Percentiles rank a stretch among this genome's conserved stretches.
Evolutionary conservation across 2,329 filamentous ascomycete genomes (phyloP).

Genomic region (Cryphonectria parasitica): DNA sequence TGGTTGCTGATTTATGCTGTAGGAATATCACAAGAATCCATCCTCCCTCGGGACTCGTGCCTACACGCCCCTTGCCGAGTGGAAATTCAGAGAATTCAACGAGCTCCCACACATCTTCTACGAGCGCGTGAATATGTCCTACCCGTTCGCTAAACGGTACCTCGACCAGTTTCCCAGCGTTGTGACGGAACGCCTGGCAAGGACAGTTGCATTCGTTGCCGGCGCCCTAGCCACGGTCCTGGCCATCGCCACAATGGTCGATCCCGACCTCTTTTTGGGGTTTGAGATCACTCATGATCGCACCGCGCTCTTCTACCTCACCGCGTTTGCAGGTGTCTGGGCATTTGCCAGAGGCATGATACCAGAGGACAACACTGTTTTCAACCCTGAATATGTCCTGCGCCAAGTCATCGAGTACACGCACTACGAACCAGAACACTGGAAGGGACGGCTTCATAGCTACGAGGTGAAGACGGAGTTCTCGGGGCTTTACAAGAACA

Average conservation of each 20-base stretch:
- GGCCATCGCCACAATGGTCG: constrained; percentile 80
- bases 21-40: constrained; percentile 96
- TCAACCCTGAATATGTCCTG: constrained; percentile 89
- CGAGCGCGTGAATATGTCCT: constrained; percentile 89
- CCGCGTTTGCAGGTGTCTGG: constrained; percentile 81
- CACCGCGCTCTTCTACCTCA: constrained; percentile 89
- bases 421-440: constrained; percentile 87
- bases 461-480: constrained; percentile 94
- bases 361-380: constrained; percentile 85
- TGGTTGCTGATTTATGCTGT: constrained; percentile 17
- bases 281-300: constrained; percentile 91
- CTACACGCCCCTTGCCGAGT: constrained; percentile 92
- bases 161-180: constrained; percentile 96
- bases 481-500: constrained; percentile 86
- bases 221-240: constrained; percentile 87
- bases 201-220: constrained; percentile 84
- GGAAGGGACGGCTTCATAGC: constrained; percentile 88
- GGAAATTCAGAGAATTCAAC: constrained; percentile 99
- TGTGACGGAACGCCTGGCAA: constrained; percentile 83
- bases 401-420: constrained; percentile 90
- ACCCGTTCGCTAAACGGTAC: constrained; percentile 89
- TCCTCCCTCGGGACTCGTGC: constrained; percentile 83
- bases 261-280: constrained; percentile 85
- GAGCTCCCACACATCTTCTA: constrained; percentile 92
- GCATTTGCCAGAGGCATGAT: constrained; percentile 81